Evolutionary conservation across 805 yeast genomes (phyloP).

Genomic region (Komagataella ulmi): DNA sequence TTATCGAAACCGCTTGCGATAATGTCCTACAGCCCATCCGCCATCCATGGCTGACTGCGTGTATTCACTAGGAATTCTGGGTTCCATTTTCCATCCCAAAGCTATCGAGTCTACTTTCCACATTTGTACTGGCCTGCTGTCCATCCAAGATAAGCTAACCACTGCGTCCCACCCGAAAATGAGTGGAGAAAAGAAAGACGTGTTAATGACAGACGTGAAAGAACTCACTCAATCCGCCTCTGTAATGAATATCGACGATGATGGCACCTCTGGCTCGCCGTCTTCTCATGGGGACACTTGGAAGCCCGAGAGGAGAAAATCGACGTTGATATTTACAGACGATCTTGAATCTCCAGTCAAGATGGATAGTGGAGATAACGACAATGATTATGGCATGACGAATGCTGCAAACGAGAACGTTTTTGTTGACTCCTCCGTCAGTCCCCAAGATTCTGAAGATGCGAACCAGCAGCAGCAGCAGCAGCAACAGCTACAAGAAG

Average conservation of each 20-base stretch:
- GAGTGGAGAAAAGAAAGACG: conserved; percentile 12
- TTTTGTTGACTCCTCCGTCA: conserved; percentile 7
- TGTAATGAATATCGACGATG: conserved; percentile 7
- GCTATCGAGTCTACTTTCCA: neutral
- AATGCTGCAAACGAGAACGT: conserved; percentile 13
- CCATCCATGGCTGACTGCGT: neutral
- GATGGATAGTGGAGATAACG: conserved; percentile 15
- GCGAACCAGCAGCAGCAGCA: conserved; percentile 6
- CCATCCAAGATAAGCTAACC: neutral
- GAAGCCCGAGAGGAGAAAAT: conserved; percentile 38
- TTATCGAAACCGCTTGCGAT: neutral
- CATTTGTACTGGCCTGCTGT: neutral
- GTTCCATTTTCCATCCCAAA: neutral
- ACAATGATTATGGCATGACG: conserved; percentile 12
- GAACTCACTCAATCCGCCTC: conserved; percentile 1
- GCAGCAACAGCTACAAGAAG: conserved; percentile 5
- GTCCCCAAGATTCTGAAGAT: conserved; percentile 6
- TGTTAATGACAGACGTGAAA: conserved; percentile 20
- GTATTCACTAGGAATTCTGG: neutral
- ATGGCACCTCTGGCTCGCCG: neutral
- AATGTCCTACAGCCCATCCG: neutral
- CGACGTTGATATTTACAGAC: conserved; percentile 60
- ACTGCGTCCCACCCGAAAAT: neutral
- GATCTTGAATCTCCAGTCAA: conserved; percentile 41
- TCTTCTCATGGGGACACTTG: conserved; percentile 4